These are phyloP conservation scores for Pholiota conissans DNA, from an alignment of 768 basidiomycete species.

Conservation along the genomic window DNA sequence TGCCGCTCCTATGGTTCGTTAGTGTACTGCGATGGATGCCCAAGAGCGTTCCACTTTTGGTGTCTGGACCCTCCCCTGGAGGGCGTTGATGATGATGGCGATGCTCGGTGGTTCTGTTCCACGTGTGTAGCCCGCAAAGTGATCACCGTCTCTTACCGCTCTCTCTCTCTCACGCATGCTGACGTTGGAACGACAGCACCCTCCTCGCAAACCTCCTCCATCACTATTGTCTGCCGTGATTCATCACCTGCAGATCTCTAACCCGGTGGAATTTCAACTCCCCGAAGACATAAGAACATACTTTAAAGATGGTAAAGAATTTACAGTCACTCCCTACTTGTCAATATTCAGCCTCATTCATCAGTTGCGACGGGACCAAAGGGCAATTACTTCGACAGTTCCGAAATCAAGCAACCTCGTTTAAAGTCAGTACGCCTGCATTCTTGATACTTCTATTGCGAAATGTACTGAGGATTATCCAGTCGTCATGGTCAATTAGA, in stretches of 20 bases:
- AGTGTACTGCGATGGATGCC: slow-evolving; percentile 97
- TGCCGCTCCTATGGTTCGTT: slow-evolving; percentile 82
- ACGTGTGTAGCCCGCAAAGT: slow-evolving; percentile 70
- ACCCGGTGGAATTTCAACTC: slow-evolving; percentile 83
- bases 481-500: slow-evolving; percentile 88
- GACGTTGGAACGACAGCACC: slow-evolving; percentile 48
- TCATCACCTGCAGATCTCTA: slow-evolving; percentile 61
- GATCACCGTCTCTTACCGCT: slow-evolving; percentile 24
- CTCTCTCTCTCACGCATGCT: slow-evolving; percentile 17
- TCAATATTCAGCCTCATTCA: slow-evolving; percentile 14
- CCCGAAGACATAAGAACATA: slow-evolving; percentile 81
- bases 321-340: slow-evolving; percentile 12
- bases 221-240: slow-evolving; percentile 75
- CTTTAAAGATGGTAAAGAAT: slow-evolving; percentile 81
- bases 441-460: slow-evolving; percentile 4
- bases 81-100: slow-evolving; percentile 74
- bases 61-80: slow-evolving; percentile 97
- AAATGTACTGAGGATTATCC: slow-evolving; percentile 13
- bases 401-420: slow-evolving; percentile 73
- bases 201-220: slow-evolving; percentile 63
- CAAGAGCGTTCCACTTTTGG: slow-evolving; percentile 93
- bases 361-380: slow-evolving; percentile 77
- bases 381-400: slow-evolving; percentile 83
- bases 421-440: slow-evolving; percentile 59
- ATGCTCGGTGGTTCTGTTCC: slow-evolving; percentile 83